These are phyloP conservation scores for Apiospora phragmitis DNA, from an alignment of 2,329 filamentous ascomycete species.

Conservation along the genomic window DNA sequence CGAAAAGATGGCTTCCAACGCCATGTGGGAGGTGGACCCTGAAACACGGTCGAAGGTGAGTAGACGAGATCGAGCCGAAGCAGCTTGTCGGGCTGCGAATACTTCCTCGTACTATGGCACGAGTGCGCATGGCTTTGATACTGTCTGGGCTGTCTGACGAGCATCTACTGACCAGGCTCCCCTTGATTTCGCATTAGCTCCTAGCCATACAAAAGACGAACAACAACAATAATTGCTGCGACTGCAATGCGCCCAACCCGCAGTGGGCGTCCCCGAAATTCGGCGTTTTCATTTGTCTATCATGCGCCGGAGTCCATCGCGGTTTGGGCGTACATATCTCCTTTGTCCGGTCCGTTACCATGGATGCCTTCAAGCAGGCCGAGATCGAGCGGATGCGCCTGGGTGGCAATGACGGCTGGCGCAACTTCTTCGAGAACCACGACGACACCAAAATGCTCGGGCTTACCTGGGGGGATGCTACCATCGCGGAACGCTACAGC, in stretches of 20 bases:
- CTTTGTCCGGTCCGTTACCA: conserved; percentile 95
- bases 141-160: conserved; percentile 12
- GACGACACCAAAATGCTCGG: conserved; percentile 66
- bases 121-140: conserved; percentile 7
- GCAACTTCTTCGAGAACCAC: conserved; percentile 79
- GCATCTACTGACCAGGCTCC: conserved; percentile 38
- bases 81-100: not conserved
- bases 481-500: conserved; percentile 87
- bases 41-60: conserved; percentile 92
- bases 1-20: conserved; percentile 46
- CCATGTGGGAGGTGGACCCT: conserved; percentile 98
- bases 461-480: conserved; percentile 79
- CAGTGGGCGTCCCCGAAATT: conserved; percentile 99
- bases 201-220: conserved; percentile 87
- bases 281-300: conserved; percentile 97
- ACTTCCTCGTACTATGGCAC: not conserved
- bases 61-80: not conserved
- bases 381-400: conserved; percentile 94
- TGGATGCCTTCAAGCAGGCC: conserved; percentile 94
- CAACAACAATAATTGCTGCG: conserved; percentile 87
- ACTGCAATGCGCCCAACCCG: conserved; percentile 92
- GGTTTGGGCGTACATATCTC: conserved; percentile 97
- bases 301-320: conserved; percentile 91
- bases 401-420: conserved; percentile 88
- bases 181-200: conserved; percentile 51